Evolutionary conservation across 306 rosid species (phyloP).

Genomic region (Luffa acutangula): DNA sequence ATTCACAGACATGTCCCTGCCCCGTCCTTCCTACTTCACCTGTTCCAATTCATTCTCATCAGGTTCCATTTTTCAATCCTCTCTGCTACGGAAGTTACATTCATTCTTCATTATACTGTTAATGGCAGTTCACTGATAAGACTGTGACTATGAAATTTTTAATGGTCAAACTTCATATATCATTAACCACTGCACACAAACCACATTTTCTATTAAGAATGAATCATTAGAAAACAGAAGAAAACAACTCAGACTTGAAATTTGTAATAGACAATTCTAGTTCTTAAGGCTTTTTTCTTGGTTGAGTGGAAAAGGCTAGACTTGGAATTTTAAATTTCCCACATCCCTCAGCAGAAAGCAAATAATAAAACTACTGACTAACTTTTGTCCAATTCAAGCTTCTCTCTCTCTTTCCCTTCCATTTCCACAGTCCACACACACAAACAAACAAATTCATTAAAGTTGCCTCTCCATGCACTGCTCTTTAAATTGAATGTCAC

Average conservation of each 20-base stretch:
- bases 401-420: neutral
- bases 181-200: too few species aligned
- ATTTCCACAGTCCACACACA: neutral
- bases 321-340: neutral
- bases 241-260: neutral
- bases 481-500: neutral
- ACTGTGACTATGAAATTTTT: neutral
- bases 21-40: neutral
- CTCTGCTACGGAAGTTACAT: neutral
- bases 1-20: neutral
- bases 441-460: constrained; percentile 72
- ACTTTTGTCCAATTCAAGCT: constrained; percentile 6
- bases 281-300: neutral
- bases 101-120: neutral
- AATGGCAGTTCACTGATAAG: neutral
- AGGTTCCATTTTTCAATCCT: neutral
- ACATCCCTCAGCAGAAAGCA: neutral
- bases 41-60: neutral
- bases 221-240: neutral
- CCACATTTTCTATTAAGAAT: too few species aligned
- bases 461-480: neutral
- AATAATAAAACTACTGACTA: neutral
- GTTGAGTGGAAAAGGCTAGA: neutral
- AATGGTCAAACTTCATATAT: too few species aligned
- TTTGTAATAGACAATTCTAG: neutral